Evolutionary conservation across 495 filamentous ascomycete species (phyloP), one percentile per base, ranked within the genome.

Genomic region (Penicillium ucsense): DNA sequence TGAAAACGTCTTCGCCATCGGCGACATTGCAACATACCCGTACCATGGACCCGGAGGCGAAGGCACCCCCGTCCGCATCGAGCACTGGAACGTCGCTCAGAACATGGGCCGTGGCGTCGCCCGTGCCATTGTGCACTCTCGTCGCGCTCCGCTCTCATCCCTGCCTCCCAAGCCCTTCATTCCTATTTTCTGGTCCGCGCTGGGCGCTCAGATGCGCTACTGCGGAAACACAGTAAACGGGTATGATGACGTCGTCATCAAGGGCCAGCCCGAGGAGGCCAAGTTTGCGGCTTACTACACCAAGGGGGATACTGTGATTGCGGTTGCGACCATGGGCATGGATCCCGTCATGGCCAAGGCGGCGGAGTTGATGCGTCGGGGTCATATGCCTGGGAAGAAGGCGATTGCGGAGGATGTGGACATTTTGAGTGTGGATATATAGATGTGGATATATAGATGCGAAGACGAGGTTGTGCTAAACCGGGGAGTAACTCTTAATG

Each of bases 81-180:
- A 98, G 71, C 92, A 98, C 63, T 98, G 90, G 91, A 89, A 96
- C 63, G 92, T 98, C 3, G 92, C 92, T 3, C 92, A 97, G 65
- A 96, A 96, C 53, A 70, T 84, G 4, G 92, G 92, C 4, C 84
- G 91, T 11, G 70, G 73, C 27, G 92, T 82, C 5, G 92, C 87
- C 4, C 66, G 71, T 46, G 75, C 85, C 49, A 95, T 98, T 47
- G 72, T 77, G 34, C 76, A 82, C 48, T 76, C 53, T 8, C 53
- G 54, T 6, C 46, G 51, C 8, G 41, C 49, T 0, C 42, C 62
- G 0, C 35, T 62, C 6, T 43, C 52, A 2, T 81, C 31, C 62
- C 67, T 53, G 55, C 74, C 71, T 67, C 74, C 83, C 0, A 82
- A 88, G 50, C 68, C 74, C 3, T 98, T 96, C 68, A 88, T 89